These are phyloP conservation scores for Citrus sinensis DNA, from an alignment of 345 rosid species.

Conservation along the genomic window DVS_A1.0 CM039169.1:30151001-30151500, in stretches of 20 bases:
- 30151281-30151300: constrained; percentile 16
- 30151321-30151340: constrained; percentile 73
- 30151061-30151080: constrained; percentile 46
- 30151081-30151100: constrained; percentile 37
- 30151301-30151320: constrained; percentile 79
- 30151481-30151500: constrained; percentile 1
- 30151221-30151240: constrained; percentile 16
- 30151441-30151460: background rate
- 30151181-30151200: constrained; percentile 61
- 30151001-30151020: constrained; percentile 94
- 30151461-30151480: background rate
- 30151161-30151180: constrained; percentile 84
- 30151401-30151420: constrained; percentile 59
- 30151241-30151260: background rate
- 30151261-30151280: constrained; percentile 1
- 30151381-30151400: constrained; percentile 87
- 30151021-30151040: constrained; percentile 91
- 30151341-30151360: constrained; percentile 71
- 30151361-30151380: constrained; percentile 82
- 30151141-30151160: constrained; percentile 93
- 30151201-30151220: constrained; percentile 24
- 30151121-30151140: constrained; percentile 45
- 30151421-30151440: background rate
- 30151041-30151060: constrained; percentile 62
- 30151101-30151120: constrained; percentile 36